A percentile compares a stretch with the other conserved stretches of the same genome.
Evolutionary conservation across 225 moss, liverwort and hornwort genomes (phyloP).

Genomic region (Sphagnum contortum): DNA sequence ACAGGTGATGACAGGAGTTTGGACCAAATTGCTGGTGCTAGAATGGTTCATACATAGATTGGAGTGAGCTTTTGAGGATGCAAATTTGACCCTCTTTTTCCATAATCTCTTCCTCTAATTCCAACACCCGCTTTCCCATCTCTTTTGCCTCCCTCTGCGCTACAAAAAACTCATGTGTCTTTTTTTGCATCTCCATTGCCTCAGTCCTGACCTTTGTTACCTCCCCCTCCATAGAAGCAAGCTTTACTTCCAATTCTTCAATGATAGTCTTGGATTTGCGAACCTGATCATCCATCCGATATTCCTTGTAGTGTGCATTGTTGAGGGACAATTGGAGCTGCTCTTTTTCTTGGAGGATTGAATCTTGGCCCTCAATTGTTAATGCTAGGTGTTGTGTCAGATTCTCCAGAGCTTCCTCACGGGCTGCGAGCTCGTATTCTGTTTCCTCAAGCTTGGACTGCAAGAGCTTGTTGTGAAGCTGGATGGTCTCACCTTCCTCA

Average conservation of each 20-base stretch:
- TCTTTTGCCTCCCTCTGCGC: conserved; percentile 20
- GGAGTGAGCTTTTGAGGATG: conserved; percentile 32
- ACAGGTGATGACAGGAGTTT: too few species aligned
- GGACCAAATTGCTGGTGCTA: neutral
- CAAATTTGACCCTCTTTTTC: conserved; percentile 47
- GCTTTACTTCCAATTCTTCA: conserved; percentile 31
- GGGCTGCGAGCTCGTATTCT: conserved; percentile 26
- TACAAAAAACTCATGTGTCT: conserved; percentile 11
- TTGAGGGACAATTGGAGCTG: conserved; percentile 24
- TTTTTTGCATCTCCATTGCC: conserved; percentile 18
- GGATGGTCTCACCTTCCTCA: conserved; percentile 22
- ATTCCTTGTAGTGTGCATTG: conserved; percentile 32
- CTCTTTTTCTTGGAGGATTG: conserved; percentile 33
- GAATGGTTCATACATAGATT: conserved; percentile 14
- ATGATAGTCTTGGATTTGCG: conserved; percentile 30
- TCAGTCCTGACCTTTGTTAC: conserved; percentile 12
- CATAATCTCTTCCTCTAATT: conserved; percentile 45
- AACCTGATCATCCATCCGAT: conserved; percentile 36
- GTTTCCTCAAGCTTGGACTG: conserved; percentile 23
- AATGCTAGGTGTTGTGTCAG: conserved; percentile 22
- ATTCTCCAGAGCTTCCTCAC: conserved; percentile 39
- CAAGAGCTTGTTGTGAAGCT: conserved; percentile 16
- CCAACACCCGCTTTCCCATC: conserved; percentile 24
- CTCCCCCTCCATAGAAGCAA: conserved; percentile 23
- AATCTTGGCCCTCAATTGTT: conserved; percentile 37